Conservation (phyloP, 2,329 filamentous ascomycete genomes). For the Epichloe typhina region DNA sequence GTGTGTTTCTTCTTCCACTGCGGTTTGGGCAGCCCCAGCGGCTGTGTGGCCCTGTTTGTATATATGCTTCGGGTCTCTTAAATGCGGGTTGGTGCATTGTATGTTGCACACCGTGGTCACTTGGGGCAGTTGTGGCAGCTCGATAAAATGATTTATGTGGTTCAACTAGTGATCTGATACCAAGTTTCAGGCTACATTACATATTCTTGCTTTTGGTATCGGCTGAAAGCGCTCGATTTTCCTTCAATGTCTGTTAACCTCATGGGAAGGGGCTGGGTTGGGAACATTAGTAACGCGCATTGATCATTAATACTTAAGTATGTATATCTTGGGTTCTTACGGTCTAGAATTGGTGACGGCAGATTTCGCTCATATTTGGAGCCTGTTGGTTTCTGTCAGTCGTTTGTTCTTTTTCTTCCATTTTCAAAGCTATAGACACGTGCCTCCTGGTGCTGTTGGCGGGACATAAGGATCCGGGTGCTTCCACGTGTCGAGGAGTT, state of each 20-base stretch:
- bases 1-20: too few species aligned
- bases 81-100: too few species aligned
- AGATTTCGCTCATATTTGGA: slow-evolving; percentile 96
- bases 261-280: slow-evolving; percentile 15
- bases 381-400: slow-evolving; percentile 35
- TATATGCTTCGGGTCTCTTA: too few species aligned
- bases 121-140: neutral
- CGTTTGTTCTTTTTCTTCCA: neutral
- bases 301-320: too few species aligned
- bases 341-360: slow-evolving; percentile 62
- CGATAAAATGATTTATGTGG: neutral
- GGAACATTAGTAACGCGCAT: neutral
- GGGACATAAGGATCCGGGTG: slow-evolving; percentile 87
- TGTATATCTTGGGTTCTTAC: slow-evolving; percentile 41
- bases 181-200: neutral
- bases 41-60: too few species aligned
- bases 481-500: slow-evolving; percentile 84
- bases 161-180: neutral
- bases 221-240: too few species aligned
- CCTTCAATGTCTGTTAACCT: slow-evolving; percentile 2
- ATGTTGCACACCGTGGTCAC: too few species aligned
- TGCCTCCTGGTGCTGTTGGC: slow-evolving; percentile 89
- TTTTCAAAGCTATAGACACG: slow-evolving; percentile 12
- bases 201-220: neutral
- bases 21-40: too few species aligned